These are phyloP conservation scores for Boletellus deceptivus DNA, from an alignment of 1,284 basidiomycete species.

Conservation along the genomic window DNA sequence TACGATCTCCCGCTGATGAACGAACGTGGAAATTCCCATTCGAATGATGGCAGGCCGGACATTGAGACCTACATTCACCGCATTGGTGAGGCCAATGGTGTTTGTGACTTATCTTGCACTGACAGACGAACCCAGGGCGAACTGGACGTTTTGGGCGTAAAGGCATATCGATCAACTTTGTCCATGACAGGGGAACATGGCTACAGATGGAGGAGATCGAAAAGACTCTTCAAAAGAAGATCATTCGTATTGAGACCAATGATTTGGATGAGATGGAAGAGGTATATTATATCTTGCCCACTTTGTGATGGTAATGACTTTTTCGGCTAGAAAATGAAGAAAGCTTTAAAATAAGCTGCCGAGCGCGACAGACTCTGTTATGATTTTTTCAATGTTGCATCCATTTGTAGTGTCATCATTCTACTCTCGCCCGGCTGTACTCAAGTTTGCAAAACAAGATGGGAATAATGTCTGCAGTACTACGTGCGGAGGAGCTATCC, in stretches of 20 bases:
- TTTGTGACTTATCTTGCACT: background rate
- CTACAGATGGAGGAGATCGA: conserved; percentile 85
- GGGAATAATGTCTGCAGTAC: too few species aligned
- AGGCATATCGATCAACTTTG: conserved; percentile 96
- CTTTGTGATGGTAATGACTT: background rate
- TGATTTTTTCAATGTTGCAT: background rate
- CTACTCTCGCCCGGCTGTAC: background rate
- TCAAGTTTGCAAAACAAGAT: too few species aligned
- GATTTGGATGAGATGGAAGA: conserved; percentile 90
- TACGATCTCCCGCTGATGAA: conserved; percentile 93
- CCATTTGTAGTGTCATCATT: background rate
- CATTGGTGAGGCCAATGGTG: conserved; percentile 66
- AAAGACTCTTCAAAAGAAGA: conserved; percentile 69
- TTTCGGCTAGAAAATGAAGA: conserved; percentile 65
- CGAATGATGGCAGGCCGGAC: conserved; percentile 66
- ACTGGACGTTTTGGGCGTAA: conserved; percentile 95
- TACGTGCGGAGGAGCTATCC: too few species aligned
- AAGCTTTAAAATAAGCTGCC: conserved; percentile 58
- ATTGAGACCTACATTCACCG: conserved; percentile 98
- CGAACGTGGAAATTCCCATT: conserved; percentile 51
- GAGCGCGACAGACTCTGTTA: background rate
- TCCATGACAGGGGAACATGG: conserved; percentile 84
- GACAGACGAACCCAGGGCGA: conserved; percentile 59
- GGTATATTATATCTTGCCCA: conserved; percentile 40
- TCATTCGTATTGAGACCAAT: conserved; percentile 78